phyloP scores from a whole-genome alignment of 2,329 filamentous ascomycete species.

The Trichoderma cornu-damae region DNA sequence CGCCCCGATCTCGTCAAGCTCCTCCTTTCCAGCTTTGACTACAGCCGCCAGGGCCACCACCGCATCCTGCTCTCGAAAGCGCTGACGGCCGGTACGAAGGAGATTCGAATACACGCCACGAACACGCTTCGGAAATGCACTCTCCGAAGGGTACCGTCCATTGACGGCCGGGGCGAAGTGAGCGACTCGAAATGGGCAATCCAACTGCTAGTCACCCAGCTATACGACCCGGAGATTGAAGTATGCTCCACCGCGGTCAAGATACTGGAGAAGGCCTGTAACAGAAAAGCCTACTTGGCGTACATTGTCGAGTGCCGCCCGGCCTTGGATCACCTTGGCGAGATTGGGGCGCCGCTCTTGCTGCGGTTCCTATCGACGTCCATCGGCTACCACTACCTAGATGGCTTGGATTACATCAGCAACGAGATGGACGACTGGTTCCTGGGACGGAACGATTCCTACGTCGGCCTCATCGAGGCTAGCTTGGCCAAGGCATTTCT shows the following conservation, averaged over 20 bases:
- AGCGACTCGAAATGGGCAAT: slow-evolving; percentile 92
- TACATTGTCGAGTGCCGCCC: slow-evolving; percentile 96
- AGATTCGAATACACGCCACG: slow-evolving; percentile 86
- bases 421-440: slow-evolving; percentile 99
- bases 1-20: slow-evolving; percentile 87
- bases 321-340: slow-evolving; percentile 88
- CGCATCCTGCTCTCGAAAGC: slow-evolving; percentile 91
- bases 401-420: slow-evolving; percentile 96
- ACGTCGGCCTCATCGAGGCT: slow-evolving; percentile 92
- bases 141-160: slow-evolving; percentile 43
- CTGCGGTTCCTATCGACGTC: slow-evolving; percentile 92
- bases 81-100: slow-evolving; percentile 83
- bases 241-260: slow-evolving; percentile 96
- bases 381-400: slow-evolving; percentile 94
- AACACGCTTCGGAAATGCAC: slow-evolving; percentile 84
- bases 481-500: slow-evolving; percentile 81
- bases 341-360: slow-evolving; percentile 90
- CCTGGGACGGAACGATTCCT: slow-evolving; percentile 91
- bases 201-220: slow-evolving; percentile 89
- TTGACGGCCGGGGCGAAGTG: slow-evolving; percentile 35
- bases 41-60: slow-evolving; percentile 80
- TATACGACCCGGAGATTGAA: slow-evolving; percentile 95
- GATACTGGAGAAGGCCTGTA: slow-evolving; percentile 95
- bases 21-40: slow-evolving; percentile 87
- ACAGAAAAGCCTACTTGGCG: slow-evolving; percentile 82